Conservation (phyloP, 108 stramenopile genomes). For the Epithemia pelagica region DNA sequence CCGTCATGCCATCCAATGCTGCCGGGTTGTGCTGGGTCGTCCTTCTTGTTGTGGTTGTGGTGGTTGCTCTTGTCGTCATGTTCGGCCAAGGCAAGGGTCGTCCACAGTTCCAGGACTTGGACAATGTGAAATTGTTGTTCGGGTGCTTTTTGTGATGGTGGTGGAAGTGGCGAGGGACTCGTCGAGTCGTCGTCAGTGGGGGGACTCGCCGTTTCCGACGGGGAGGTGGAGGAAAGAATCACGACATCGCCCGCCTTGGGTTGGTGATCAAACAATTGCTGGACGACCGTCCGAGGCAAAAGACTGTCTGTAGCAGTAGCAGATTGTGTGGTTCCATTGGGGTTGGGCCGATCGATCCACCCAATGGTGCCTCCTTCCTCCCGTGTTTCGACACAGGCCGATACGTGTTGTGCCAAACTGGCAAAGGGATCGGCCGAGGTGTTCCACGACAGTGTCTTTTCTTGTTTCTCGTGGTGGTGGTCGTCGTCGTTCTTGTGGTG, state of each 20-base stretch:
- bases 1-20: constrained; percentile 27
- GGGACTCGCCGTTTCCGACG: no score
- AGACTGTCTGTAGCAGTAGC: constrained; percentile 9
- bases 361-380: constrained; percentile 49
- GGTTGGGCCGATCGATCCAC: constrained; percentile 55
- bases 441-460: constrained; percentile 2
- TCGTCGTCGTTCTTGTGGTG: constrained; percentile 2
- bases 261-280: constrained; percentile 33
- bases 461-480: constrained; percentile 8
- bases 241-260: constrained; percentile 71
- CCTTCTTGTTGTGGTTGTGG: no score
- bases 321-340: constrained; percentile 7
- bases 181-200: no score
- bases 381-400: constrained; percentile 26
- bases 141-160: no score
- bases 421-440: constrained; percentile 60
- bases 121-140: constrained; percentile 49
- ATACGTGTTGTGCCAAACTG: constrained; percentile 26
- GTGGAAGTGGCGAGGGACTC: no score
- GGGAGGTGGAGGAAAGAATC: constrained; percentile 18
- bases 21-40: no score
- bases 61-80: no score
- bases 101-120: constrained; percentile 60
- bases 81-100: constrained; percentile 17
- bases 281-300: constrained; percentile 45